A percentile compares a stretch with the other conserved stretches of the same genome.
Conservation (phyloP, 331 rosid species). For the Malus hybrid region DNA sequence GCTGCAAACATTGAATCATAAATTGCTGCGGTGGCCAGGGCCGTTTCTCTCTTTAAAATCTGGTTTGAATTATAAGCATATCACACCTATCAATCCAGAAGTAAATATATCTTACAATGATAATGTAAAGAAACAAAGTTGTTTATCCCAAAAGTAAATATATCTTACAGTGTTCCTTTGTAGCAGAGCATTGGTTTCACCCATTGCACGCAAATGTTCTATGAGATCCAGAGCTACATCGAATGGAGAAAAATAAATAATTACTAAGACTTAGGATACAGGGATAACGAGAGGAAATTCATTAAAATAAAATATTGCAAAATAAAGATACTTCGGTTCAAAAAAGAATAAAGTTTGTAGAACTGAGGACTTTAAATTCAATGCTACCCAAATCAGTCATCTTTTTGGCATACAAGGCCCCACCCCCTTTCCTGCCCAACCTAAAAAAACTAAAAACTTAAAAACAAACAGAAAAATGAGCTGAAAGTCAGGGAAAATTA, state of each 20-base stretch:
- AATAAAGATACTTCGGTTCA: not conserved
- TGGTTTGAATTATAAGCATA: slow-evolving; percentile 25
- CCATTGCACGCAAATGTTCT: slow-evolving; percentile 93
- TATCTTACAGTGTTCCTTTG: slow-evolving; percentile 60
- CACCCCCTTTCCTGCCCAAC: not conserved
- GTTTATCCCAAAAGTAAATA: not conserved
- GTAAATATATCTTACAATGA: not conserved
- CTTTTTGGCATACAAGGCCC: not conserved
- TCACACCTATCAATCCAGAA: slow-evolving; percentile 2
- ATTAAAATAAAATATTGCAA: not conserved
- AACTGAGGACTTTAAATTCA: not conserved
- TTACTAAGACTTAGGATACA: not conserved
- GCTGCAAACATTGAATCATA: slow-evolving; percentile 90
- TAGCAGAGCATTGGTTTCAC: slow-evolving; percentile 81
- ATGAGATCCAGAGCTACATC: slow-evolving; percentile 75
- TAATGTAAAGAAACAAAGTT: slow-evolving; percentile 7
- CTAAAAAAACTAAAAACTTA: not conserved
- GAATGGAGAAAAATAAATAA: not conserved
- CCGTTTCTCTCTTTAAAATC: slow-evolving; percentile 80
- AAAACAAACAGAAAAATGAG: not conserved
- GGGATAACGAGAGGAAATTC: too few species aligned
- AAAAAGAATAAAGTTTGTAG: not conserved
- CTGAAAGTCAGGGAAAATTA: too few species aligned
- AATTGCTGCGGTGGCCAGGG: slow-evolving; percentile 89
- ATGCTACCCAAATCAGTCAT: not conserved